phyloP scores from a whole-genome alignment of 805 yeast genomes.

The Candida odintsovae region DNA sequence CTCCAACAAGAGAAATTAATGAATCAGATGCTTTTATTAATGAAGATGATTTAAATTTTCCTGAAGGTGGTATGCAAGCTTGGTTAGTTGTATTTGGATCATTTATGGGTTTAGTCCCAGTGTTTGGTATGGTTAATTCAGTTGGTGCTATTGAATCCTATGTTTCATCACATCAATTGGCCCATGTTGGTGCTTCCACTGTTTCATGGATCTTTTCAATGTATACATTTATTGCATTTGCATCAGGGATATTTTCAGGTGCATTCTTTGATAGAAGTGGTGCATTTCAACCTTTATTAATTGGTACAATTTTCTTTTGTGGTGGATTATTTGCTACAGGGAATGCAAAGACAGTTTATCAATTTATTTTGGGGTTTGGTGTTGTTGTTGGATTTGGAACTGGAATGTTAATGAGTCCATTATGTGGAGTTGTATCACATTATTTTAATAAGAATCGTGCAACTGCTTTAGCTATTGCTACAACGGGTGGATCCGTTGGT shows the following conservation, averaged over 20 bases:
- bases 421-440: slow-evolving; percentile 57
- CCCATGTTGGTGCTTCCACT: slow-evolving; percentile 39
- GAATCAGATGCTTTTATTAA: not conserved
- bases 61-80: slow-evolving; percentile 56
- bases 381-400: slow-evolving; percentile 52
- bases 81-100: slow-evolving; percentile 55
- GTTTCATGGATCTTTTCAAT: slow-evolving; percentile 67
- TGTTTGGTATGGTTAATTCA: slow-evolving; percentile 55
- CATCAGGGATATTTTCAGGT: slow-evolving; percentile 51
- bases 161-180: slow-evolving; percentile 48
- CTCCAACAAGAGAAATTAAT: not conserved
- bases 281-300: slow-evolving; percentile 35
- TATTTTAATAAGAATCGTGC: slow-evolving; percentile 62
- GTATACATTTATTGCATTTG: slow-evolving; percentile 45
- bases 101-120: slow-evolving; percentile 52
- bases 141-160: slow-evolving; percentile 66
- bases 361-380: slow-evolving; percentile 57
- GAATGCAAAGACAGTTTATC: slow-evolving; percentile 47
- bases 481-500: slow-evolving; percentile 52
- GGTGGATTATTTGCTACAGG: slow-evolving; percentile 55
- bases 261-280: slow-evolving; percentile 62
- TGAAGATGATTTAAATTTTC: slow-evolving; percentile 25
- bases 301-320: slow-evolving; percentile 40
- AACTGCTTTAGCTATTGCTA: slow-evolving; percentile 44
- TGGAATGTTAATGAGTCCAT: slow-evolving; percentile 55